These are phyloP conservation scores for Hypoxylon lienhwacheense DNA, from an alignment of 495 filamentous ascomycete genomes.

Conservation along the genomic window DNA sequence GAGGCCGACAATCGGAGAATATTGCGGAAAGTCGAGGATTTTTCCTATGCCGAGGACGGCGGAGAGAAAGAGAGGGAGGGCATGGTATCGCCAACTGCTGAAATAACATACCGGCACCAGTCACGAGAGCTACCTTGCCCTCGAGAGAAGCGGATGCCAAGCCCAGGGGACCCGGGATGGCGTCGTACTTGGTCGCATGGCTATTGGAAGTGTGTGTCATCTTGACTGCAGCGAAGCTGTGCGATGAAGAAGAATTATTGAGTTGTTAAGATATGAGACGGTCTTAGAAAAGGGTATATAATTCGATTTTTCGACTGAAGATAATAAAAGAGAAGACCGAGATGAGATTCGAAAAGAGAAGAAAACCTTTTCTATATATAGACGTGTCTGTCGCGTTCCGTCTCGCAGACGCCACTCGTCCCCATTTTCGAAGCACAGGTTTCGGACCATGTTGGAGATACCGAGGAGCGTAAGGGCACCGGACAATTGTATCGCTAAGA, in stretches of 20 bases:
- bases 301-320: conserved; percentile 1
- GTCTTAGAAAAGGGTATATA: not conserved
- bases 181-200: conserved; percentile 43
- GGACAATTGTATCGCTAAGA: conserved; percentile 40
- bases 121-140: conserved; percentile 50
- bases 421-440: conserved; percentile 2
- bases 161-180: conserved; percentile 53
- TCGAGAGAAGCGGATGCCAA: conserved; percentile 51
- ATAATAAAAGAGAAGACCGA: not conserved
- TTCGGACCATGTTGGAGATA: conserved; percentile 54
- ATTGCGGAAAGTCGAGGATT: not conserved
- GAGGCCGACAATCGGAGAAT: not conserved
- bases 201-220: conserved; percentile 47
- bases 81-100: conserved; percentile 17
- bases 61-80: conserved; percentile 38
- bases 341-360: not conserved
- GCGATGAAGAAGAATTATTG: not conserved
- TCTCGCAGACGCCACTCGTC: not conserved
- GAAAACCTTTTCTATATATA: conserved; percentile 31
- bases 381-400: conserved; percentile 1
- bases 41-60: not conserved
- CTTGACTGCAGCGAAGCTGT: conserved; percentile 21
- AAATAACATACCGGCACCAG: conserved; percentile 42
- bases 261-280: too few relatives aligned
- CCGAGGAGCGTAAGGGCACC: conserved; percentile 41